A percentile compares a stretch with the other conserved stretches of the same genome.
Evolutionary conservation across 2,329 filamentous ascomycete species (phyloP).

Genomic region (Helotiales sp.): DNA sequence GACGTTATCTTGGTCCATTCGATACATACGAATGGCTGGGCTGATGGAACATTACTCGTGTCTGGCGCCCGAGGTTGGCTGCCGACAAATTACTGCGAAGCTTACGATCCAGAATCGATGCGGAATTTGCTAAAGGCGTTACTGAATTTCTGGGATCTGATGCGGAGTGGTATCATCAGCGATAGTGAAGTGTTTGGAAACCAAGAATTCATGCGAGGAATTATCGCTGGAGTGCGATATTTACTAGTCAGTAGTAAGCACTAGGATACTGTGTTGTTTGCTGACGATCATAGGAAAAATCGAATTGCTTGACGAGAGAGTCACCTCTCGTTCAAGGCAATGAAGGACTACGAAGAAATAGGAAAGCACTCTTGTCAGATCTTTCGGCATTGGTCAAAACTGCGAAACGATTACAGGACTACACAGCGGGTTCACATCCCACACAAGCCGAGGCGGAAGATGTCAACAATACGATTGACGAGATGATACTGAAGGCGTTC

Average conservation of each 20-base stretch:
- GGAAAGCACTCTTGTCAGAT: slow-evolving; percentile 88
- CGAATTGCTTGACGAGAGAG: slow-evolving; percentile 85
- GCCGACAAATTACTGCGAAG: slow-evolving; percentile 96
- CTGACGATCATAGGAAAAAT: slow-evolving; percentile 69
- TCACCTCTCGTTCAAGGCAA: slow-evolving; percentile 75
- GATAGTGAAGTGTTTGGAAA: slow-evolving; percentile 82
- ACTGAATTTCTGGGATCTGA: slow-evolving; percentile 89
- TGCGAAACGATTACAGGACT: slow-evolving; percentile 81
- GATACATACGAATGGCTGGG: slow-evolving; percentile 98
- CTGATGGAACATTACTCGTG: slow-evolving; percentile 87
- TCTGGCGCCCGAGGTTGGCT: slow-evolving; percentile 92
- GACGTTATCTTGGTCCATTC: slow-evolving; percentile 95
- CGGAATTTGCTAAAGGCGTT: slow-evolving; percentile 82
- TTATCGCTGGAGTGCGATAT: slow-evolving; percentile 91
- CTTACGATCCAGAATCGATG: slow-evolving; percentile 89
- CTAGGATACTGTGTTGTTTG: slow-evolving; percentile 1
- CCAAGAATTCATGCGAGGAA: slow-evolving; percentile 91
- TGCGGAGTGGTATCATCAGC: slow-evolving; percentile 76
- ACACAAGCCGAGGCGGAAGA: slow-evolving; percentile 55
- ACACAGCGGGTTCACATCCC: slow-evolving; percentile 51
- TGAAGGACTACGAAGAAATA: slow-evolving; percentile 75
- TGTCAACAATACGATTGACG: slow-evolving; percentile 80
- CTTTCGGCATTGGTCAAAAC: slow-evolving; percentile 88
- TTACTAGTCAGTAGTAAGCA: slow-evolving; percentile 70
- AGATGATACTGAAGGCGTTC: slow-evolving; percentile 93